These are phyloP conservation scores for Mortierella sp. DNA, from an alignment of 371 early-diverging fungal species.

Conservation along the genomic window DNA sequence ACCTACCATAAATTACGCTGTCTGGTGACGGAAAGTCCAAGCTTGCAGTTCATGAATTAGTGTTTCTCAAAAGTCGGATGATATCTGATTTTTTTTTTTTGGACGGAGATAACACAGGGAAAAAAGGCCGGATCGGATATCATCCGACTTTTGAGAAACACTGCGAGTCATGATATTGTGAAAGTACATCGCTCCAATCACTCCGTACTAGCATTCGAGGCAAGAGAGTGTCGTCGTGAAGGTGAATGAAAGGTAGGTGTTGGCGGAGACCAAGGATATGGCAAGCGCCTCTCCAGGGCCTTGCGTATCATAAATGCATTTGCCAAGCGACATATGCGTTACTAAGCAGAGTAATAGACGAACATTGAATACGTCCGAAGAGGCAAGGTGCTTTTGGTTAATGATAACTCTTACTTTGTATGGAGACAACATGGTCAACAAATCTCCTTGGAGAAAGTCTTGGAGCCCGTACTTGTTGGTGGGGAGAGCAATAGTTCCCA, in stretches of 20 bases:
- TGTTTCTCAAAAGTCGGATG: no score
- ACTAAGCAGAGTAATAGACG: neutral
- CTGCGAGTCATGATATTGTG: no score
- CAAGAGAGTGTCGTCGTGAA: no score
- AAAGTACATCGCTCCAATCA: no score
- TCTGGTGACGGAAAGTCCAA: no score
- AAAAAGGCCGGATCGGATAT: no score
- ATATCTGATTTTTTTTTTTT: no score
- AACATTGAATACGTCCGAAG: neutral
- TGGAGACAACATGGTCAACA: conserved; percentile 5
- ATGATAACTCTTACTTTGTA: conserved; percentile 17
- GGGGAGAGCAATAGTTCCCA: conserved; percentile 10
- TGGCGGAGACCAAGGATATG: neutral
- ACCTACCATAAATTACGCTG: no score
- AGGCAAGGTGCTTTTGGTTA: neutral
- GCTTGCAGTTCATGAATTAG: no score
- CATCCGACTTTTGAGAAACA: no score
- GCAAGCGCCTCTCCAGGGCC: conserved; percentile 1
- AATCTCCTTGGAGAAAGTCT: conserved; percentile 5
- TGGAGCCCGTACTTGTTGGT: conserved; percentile 5
- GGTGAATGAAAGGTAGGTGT: neutral
- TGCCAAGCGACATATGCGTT: neutral
- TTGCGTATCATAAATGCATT: neutral
- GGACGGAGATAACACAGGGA: no score
- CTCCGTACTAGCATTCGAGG: no score